Percentiles rank a stretch among this genome's conserved stretches.
phyloP scores from a whole-genome alignment of 352 stramenopile species.

The Phytopythium oedochilum region DNA sequence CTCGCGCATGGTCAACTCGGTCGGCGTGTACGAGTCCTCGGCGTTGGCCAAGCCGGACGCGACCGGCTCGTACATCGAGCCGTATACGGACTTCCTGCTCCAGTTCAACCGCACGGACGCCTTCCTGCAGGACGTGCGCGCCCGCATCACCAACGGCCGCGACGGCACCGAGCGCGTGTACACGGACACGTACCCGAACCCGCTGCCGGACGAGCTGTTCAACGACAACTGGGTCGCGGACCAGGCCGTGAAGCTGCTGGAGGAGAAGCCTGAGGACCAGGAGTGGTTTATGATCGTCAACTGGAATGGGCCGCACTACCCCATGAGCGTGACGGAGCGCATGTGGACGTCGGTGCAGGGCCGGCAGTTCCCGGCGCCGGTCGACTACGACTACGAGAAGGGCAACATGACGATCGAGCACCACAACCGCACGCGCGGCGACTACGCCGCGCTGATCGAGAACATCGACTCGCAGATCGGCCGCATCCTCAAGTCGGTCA shows the following conservation, averaged over 20 bases:
- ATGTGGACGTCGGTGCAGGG: constrained; percentile 24
- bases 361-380: constrained; percentile 15
- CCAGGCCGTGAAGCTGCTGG: constrained; percentile 16
- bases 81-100: constrained; percentile 26
- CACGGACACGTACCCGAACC: constrained; percentile 22
- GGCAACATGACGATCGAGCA: constrained; percentile 22
- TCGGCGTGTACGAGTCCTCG: constrained; percentile 23
- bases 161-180: constrained; percentile 18
- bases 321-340: constrained; percentile 25
- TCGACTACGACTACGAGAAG: constrained; percentile 16
- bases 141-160: constrained; percentile 14
- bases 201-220: constrained; percentile 19
- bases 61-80: constrained; percentile 25
- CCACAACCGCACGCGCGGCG: constrained; percentile 24
- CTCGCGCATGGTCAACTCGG: constrained; percentile 28
- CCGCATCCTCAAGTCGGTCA: constrained; percentile 19
- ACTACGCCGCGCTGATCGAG: constrained; percentile 30
- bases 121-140: constrained; percentile 18
- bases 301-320: constrained; percentile 33
- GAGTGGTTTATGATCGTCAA: constrained; percentile 31
- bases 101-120: constrained; percentile 16
- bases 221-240: constrained; percentile 27
- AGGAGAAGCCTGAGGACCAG: constrained; percentile 13
- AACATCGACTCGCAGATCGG: constrained; percentile 29
- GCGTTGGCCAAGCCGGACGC: constrained; percentile 10